Base-by-base conservation (phyloP, 1,284 basidiomycete genomes). In the Cryptococcus amylolentus region DNA sequence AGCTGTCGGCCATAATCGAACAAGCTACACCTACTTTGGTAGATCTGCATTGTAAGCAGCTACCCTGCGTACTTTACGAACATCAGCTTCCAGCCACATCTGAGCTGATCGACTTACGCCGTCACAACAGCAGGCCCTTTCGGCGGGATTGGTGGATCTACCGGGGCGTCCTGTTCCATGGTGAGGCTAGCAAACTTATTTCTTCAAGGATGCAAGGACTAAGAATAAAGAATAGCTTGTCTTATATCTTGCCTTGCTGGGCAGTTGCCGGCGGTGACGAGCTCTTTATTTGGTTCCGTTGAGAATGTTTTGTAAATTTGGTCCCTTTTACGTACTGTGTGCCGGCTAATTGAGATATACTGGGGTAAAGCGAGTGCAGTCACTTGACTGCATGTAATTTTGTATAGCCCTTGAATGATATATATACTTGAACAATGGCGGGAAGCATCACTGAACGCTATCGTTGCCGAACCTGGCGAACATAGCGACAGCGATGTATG, bases 11-110 rank as follows among this genome's bases (percentile, higher is more conserved):
- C 7, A 16, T 6, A 47, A n/a, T 8, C 8, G 28, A 16, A 1
- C 6, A 14, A 8, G 13, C 5, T 43, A 18, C 14, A 52, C 54
- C 55, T 51, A 68, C 66, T 56, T 68, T 68, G 10, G 66, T 64
- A 7, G 61, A 58, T 8, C 66, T 57, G 46, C 66, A 68, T 8
- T 62, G 60, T n/a, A 66, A 52, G 48, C 66, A 68, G 14, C 62
- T 64, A 37, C 14, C 40, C 40, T 8, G 7, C 10, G 31, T 35
- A 35, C 31, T 35, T 35, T 35, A 35, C 10, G 6, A 10, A 10
- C 31, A 35, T 35, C 41, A 42, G 20, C 20, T 23, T 10, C 43
- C 20, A 26, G 20, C 45, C 23, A 16, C 45, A 31, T 31, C 26
- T 10, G 10, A 35, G 31, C 31, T 10, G 31, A 35, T 6, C 31